Conservation (phyloP, 495 filamentous ascomycete genomes). For the Hypoxylon lienhwacheense region DNA sequence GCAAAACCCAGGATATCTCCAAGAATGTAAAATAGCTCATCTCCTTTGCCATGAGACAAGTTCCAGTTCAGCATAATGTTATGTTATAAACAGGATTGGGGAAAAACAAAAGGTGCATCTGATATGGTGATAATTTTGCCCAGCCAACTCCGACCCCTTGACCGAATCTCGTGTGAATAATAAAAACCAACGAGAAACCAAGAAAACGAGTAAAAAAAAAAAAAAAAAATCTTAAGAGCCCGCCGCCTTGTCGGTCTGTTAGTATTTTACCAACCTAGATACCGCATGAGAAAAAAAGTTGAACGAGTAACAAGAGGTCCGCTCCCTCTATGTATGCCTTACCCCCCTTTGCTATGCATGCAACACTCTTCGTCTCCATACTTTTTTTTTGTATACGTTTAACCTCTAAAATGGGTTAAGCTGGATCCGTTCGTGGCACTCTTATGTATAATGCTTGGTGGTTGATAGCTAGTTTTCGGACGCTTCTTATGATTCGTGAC, state of each 20-base stretch:
- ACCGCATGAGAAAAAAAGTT: slow-evolving; percentile 21
- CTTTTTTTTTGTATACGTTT: slow-evolving; percentile 1
- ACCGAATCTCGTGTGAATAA: slow-evolving; percentile 27
- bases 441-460: slow-evolving; percentile 15
- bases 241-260: slow-evolving; percentile 21
- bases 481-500: slow-evolving; percentile 24
- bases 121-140: slow-evolving; percentile 19
- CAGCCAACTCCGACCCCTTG: slow-evolving; percentile 29
- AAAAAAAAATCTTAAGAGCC: slow-evolving; percentile 13
- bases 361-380: slow-evolving; percentile 27
- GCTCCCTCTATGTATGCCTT: slow-evolving; percentile 19
- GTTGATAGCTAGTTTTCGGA: slow-evolving; percentile 18
- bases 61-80: slow-evolving; percentile 1
- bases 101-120: slow-evolving; percentile 11
- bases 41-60: background rate
- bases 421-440: slow-evolving; percentile 17
- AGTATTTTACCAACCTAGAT: slow-evolving; percentile 30
- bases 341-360: slow-evolving; percentile 20
- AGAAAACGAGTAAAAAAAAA: no score
- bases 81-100: slow-evolving; percentile 22
- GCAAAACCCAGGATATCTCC: slow-evolving; percentile 29
- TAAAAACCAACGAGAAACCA: no score
- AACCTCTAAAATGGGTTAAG: slow-evolving; percentile 3
- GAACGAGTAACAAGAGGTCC: slow-evolving; percentile 16
- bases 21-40: slow-evolving; percentile 21